These are phyloP conservation scores for Prunus yedoensis DNA, from an alignment of 331 rosid genomes.

Conservation along the genomic window DNA sequence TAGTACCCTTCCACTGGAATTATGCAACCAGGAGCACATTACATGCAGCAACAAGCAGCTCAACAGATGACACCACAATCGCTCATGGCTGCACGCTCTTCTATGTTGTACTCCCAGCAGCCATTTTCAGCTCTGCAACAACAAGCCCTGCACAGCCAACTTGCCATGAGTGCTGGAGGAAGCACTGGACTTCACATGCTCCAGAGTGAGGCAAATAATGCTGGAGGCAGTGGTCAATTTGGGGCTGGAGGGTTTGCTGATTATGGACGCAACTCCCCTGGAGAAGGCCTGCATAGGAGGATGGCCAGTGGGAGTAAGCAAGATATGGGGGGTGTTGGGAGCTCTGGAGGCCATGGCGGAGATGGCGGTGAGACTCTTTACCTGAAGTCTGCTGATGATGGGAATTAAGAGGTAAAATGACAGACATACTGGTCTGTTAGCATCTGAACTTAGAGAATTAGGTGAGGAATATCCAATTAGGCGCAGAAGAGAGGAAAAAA, in stretches of 20 bases:
- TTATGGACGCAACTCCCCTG: slow-evolving; percentile 49
- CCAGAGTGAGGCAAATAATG: slow-evolving; percentile 54
- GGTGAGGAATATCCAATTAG: slow-evolving; percentile 34
- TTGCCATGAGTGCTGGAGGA: slow-evolving; percentile 63
- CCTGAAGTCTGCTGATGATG: slow-evolving; percentile 72
- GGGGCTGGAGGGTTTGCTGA: slow-evolving; percentile 77
- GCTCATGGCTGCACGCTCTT: slow-evolving; percentile 87
- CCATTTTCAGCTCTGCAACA: slow-evolving; percentile 72
- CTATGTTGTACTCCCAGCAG: slow-evolving; percentile 81
- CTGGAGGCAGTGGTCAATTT: slow-evolving; percentile 54
- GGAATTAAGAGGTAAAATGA: slow-evolving; percentile 36
- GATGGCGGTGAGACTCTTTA: slow-evolving; percentile 85
- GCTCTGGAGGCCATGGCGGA: slow-evolving; percentile 57
- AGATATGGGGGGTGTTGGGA: slow-evolving; percentile 71
- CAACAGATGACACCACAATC: slow-evolving; percentile 88
- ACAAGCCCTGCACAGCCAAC: slow-evolving; percentile 69
- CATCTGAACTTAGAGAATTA: slow-evolving; percentile 31
- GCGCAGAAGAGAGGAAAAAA: background rate
- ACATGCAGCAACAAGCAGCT: slow-evolving; percentile 79
- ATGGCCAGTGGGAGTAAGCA: slow-evolving; percentile 66
- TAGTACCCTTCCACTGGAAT: slow-evolving; percentile 76
- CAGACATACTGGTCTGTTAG: slow-evolving; percentile 20
- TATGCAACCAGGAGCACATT: slow-evolving; percentile 78
- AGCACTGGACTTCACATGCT: slow-evolving; percentile 71
- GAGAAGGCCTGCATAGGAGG: slow-evolving; percentile 68